A percentile compares a stretch with the other conserved stretches of the same genome.
Conservation (phyloP, 768 basidiomycete species). For the Amanita jacksonii region DNA sequence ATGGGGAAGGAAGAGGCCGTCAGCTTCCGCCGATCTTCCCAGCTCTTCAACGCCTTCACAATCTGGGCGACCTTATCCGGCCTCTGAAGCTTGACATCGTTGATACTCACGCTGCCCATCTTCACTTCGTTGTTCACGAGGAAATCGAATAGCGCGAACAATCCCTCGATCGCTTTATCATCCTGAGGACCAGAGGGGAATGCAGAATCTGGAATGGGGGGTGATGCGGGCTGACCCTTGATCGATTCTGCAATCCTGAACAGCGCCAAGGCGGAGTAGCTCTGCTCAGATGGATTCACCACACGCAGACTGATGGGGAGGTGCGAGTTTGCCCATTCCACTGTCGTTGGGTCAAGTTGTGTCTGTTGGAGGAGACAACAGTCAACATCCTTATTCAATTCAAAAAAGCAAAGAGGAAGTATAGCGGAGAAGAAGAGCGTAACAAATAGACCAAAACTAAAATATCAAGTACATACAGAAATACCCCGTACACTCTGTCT, state of each 20-base stretch:
- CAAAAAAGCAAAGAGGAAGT: slow-evolving; percentile 6
- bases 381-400: neutral
- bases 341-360: slow-evolving; percentile 40
- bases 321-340: slow-evolving; percentile 86
- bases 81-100: slow-evolving; percentile 81
- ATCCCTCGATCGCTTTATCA: slow-evolving; percentile 71
- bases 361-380: slow-evolving; percentile 12
- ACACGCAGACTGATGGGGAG: slow-evolving; percentile 60
- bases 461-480: slow-evolving; percentile 16
- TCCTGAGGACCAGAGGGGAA: slow-evolving; percentile 63
- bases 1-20: too few relatives aligned
- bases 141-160: slow-evolving; percentile 88
- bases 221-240: slow-evolving; percentile 53
- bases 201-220: slow-evolving; percentile 68
- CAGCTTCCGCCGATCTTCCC: slow-evolving; percentile 74
- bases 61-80: slow-evolving; percentile 75
- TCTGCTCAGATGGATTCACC: slow-evolving; percentile 30
- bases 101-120: slow-evolving; percentile 89
- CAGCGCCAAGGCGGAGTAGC: slow-evolving; percentile 66
- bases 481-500: slow-evolving; percentile 25
- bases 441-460: neutral
- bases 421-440: slow-evolving; percentile 5
- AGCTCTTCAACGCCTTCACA: slow-evolving; percentile 61
- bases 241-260: slow-evolving; percentile 81
- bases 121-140: slow-evolving; percentile 86